Base-by-base conservation (phyloP, 345 rosid genomes). In the Geranium rotundifolium region DNA sequence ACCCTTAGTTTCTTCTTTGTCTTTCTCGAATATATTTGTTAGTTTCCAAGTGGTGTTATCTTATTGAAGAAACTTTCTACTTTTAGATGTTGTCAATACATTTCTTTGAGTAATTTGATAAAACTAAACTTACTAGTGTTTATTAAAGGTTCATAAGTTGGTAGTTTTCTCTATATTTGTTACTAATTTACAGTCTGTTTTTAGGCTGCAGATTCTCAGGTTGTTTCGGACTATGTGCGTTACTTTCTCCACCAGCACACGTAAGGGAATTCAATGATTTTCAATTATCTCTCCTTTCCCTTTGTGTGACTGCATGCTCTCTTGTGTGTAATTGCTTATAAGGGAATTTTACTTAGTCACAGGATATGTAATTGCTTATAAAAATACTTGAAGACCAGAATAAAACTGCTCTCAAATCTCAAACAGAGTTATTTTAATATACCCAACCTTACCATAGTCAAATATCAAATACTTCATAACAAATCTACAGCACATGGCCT, bases 161-260 rank as follows among this genome's bases (percentile, higher is more conserved):
- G 29, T n/a, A 34, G 15, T 16, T 17, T 29, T 1, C 17, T 19
- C 7, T 4, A 4, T 13, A 23, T 67, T 12, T 29, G 63, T 29
- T 54, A 19, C 46, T 19, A 54, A 56, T 59, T 19, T 9, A 3
- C 14, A 37, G 8, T 9, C 10, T 4, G 19, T 56, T 65, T 71
- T 60, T 75, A 90, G 99, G 99, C 99, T 65, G 99, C 99, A 7
- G 97, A 95, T 85, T 90, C 99, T 67, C 99, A 95, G 70, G 70
- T 81, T 71, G 88, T 95, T 7, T 95, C 99, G 0, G 99, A 95
- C 59, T 90, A 90, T 67, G 97, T 95, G 19, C 90, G 96, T 17
- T 80, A 90, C 81, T 90, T 85, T 64, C 96, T 95, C 71, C 92
- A 95, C 68, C 99, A 95, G 70, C 99, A 90, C 63, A 95, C 99